phyloP scores from a whole-genome alignment of 2,329 filamentous ascomycete species.

The Alternaria sp. region DNA sequence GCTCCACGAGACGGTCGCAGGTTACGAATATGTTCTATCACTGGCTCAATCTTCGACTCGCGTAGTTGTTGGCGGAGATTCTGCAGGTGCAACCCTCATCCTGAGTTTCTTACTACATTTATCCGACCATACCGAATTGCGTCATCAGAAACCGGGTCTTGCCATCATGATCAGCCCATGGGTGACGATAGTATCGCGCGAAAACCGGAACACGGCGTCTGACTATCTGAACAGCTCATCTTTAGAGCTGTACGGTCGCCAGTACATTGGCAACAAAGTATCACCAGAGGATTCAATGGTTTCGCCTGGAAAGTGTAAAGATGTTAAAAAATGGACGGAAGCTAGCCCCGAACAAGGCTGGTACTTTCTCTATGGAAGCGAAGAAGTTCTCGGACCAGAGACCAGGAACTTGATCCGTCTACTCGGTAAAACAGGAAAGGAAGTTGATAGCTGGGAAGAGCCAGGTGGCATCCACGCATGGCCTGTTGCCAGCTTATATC shows the following conservation, averaged over 20 bases:
- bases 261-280: conserved; percentile 68
- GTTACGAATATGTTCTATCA: conserved; percentile 74
- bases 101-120: conserved; percentile 76
- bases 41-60: conserved; percentile 65
- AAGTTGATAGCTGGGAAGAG: conserved; percentile 68
- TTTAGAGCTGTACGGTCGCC: conserved; percentile 73
- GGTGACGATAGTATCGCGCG: conserved; percentile 74
- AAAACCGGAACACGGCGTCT: conserved; percentile 72
- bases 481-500: conserved; percentile 74
- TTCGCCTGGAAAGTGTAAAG: conserved; percentile 76
- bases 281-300: conserved; percentile 63
- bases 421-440: conserved; percentile 62
- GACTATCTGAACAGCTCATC: conserved; percentile 76
- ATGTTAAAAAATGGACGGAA: conserved; percentile 70
- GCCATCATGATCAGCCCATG: conserved; percentile 82
- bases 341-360: conserved; percentile 73
- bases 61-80: conserved; percentile 79
- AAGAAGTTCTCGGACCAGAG: conserved; percentile 80
- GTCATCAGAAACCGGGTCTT: conserved; percentile 63
- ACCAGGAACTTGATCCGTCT: conserved; percentile 67
- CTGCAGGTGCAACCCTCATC: conserved; percentile 77
- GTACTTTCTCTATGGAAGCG: conserved; percentile 74
- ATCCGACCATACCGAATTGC: conserved; percentile 57
- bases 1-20: conserved; percentile 72
- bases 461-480: conserved; percentile 79